These are phyloP conservation scores for Withania somnifera DNA, from an alignment of 305 asterid genomes.

Conservation along the genomic window DNA sequence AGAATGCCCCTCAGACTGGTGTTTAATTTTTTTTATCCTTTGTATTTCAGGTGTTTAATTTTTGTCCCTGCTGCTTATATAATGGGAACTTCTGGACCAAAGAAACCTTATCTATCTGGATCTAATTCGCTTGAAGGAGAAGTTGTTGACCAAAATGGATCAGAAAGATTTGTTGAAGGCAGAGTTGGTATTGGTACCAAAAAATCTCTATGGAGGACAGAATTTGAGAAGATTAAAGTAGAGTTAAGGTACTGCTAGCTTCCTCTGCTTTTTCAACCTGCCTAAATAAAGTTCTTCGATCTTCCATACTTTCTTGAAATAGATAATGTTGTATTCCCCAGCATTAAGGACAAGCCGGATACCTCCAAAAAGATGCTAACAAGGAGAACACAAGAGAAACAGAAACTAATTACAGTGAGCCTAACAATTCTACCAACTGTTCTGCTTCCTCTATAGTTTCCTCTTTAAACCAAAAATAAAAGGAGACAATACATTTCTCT, in stretches of 20 bases:
- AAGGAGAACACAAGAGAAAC: too few species aligned
- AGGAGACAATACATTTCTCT: too few species aligned
- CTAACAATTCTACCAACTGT: too few species aligned
- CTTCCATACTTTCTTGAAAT: too few species aligned
- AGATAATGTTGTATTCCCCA: too few species aligned
- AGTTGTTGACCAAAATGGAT: not conserved
- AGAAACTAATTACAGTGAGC: too few species aligned
- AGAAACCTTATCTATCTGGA: not conserved
- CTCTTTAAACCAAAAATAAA: too few species aligned
- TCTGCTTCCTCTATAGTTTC: too few species aligned
- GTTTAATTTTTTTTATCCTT: not conserved
- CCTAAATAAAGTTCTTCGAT: not conserved
- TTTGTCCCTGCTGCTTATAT: not conserved
- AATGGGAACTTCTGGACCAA: not conserved
- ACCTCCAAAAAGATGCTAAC: too few species aligned
- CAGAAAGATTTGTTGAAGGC: slow-evolving; percentile 55
- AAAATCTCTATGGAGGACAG: slow-evolving; percentile 40
- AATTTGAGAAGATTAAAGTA: slow-evolving; percentile 43
- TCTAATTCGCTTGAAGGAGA: not conserved
- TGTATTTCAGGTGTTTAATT: not conserved
- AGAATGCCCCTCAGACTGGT: too few species aligned
- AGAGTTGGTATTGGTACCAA: slow-evolving; percentile 41
- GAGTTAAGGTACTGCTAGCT: slow-evolving; percentile 38
- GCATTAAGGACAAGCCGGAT: too few species aligned
- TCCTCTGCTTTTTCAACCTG: not conserved